Evolutionary conservation across 345 rosid genomes (phyloP).

Genomic region (Syzygium oleosum): DNA sequence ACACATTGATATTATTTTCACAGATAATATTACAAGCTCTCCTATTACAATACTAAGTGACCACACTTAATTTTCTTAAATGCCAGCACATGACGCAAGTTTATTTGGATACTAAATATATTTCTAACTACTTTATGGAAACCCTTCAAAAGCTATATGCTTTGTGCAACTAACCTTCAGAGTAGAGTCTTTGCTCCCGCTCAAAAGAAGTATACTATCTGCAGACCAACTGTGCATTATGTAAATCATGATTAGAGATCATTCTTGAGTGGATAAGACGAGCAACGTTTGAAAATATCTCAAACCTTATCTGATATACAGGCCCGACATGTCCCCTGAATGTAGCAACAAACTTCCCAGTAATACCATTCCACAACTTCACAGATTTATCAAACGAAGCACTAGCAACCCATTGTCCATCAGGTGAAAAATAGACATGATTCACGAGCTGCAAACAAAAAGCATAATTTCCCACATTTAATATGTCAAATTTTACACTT

Average conservation of each 20-base stretch:
- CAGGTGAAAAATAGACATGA: slow-evolving; percentile 93
- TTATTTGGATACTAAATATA: neutral
- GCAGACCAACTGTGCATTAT: slow-evolving; percentile 79
- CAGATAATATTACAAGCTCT: neutral
- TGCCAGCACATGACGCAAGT: neutral
- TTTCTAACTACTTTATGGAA: neutral
- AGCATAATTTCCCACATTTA: neutral
- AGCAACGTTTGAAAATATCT: neutral
- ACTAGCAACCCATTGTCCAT: slow-evolving; percentile 95
- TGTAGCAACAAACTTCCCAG: slow-evolving; percentile 79
- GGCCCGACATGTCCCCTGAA: slow-evolving; percentile 92
- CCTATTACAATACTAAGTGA: neutral
- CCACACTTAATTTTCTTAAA: neutral
- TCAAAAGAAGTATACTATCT: slow-evolving; percentile 90
- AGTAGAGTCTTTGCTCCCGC: slow-evolving; percentile 97
- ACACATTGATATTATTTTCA: neutral
- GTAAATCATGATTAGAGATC: slow-evolving; percentile 4
- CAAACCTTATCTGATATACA: slow-evolving; percentile 86
- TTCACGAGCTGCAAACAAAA: slow-evolving; percentile 68
- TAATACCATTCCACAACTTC: slow-evolving; percentile 83
- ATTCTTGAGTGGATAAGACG: neutral
- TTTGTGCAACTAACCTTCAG: slow-evolving; percentile 49
- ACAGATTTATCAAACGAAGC: slow-evolving; percentile 96
- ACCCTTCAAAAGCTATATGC: neutral
- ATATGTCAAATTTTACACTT: neutral